These are phyloP conservation scores for Trichoderma afroharzianum DNA, from an alignment of 2,329 filamentous ascomycete genomes.

Conservation along the genomic window DNA sequence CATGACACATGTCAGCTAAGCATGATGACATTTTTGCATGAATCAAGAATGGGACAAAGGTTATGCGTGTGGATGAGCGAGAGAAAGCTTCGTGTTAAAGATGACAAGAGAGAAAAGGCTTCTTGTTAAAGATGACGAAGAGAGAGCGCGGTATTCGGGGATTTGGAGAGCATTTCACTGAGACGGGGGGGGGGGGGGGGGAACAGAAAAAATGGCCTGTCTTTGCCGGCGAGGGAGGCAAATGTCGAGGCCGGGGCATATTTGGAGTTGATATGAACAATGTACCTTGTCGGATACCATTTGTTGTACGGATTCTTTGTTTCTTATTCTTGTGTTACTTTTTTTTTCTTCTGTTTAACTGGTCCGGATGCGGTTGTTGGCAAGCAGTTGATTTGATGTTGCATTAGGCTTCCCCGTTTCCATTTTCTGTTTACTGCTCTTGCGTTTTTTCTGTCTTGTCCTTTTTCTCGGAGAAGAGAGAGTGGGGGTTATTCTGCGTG, in stretches of 20 bases:
- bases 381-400: not conserved
- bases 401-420: not conserved
- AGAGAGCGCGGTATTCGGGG: not conserved
- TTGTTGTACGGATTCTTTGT: constrained; percentile 21
- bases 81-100: not conserved
- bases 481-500: not conserved
- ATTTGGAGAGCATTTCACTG: constrained; percentile 21
- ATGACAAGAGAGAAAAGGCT: too few species aligned
- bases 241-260: constrained; percentile 6
- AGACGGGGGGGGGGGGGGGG: too few species aligned
- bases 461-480: not conserved
- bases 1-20: not conserved
- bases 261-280: constrained; percentile 10
- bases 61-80: not conserved
- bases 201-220: not conserved
- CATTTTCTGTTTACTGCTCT: not conserved
- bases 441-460: not conserved
- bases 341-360: not conserved
- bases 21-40: not conserved
- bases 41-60: not conserved
- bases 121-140: not conserved
- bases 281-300: constrained; percentile 28
- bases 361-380: not conserved
- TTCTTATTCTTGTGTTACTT: not conserved
- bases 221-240: not conserved